Conservation (phyloP, 352 stramenopile genomes). For the Globisporangium viniferum region DNA sequence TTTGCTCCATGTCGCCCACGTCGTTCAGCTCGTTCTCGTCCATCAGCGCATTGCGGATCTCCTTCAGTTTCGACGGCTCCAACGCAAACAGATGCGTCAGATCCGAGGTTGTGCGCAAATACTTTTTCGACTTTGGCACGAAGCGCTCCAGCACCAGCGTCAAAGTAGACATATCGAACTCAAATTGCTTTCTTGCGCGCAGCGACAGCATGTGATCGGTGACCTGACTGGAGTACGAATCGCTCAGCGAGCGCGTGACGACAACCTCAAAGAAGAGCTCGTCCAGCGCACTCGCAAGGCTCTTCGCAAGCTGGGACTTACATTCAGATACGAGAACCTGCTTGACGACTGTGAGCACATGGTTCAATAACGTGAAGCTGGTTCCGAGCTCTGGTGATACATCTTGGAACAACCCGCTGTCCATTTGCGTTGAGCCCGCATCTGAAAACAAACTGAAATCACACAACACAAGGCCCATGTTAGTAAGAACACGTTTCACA, state of each 20-base stretch:
- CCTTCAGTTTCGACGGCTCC: constrained; percentile 29
- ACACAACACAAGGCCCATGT: not conserved
- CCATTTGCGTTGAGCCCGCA: not conserved
- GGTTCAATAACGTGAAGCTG: constrained; percentile 27
- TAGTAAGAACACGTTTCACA: constrained; percentile 1
- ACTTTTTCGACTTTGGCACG: constrained; percentile 27
- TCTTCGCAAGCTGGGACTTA: constrained; percentile 29
- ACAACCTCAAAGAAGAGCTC: constrained; percentile 24
- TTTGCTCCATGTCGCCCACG: constrained; percentile 35
- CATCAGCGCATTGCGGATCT: constrained; percentile 45
- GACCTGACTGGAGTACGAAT: constrained; percentile 6
- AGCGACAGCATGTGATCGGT: constrained; percentile 15
- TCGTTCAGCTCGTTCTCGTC: not conserved
- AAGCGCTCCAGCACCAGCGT: constrained; percentile 31
- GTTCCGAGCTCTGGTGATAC: constrained; percentile 39
- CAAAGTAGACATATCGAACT: constrained; percentile 35
- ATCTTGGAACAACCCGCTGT: not conserved
- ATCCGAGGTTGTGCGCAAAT: constrained; percentile 47
- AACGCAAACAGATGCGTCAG: constrained; percentile 44
- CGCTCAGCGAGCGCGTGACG: constrained; percentile 15
- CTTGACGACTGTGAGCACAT: constrained; percentile 23
- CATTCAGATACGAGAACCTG: constrained; percentile 27
- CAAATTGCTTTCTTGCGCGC: constrained; percentile 33
- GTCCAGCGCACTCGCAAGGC: constrained; percentile 35
- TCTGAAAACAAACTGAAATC: constrained; percentile 11